These are phyloP conservation scores for Sugiyamaella neomexicana DNA, from an alignment of 1,139 yeast species.

Conservation along the genomic window DNA sequence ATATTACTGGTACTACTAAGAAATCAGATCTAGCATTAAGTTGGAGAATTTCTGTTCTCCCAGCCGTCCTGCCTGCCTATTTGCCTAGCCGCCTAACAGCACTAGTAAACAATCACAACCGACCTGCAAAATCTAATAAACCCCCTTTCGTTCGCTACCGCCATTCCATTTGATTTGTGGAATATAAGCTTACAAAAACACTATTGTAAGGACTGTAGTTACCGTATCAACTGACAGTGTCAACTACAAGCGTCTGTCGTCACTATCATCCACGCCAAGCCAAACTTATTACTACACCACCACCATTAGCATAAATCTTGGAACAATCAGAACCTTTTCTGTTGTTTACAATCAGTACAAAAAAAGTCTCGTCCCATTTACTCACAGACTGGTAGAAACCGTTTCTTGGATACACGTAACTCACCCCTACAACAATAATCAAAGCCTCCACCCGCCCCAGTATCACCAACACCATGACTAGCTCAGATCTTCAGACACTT, in stretches of 20 bases:
- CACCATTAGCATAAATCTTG: not conserved
- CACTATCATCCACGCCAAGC: too few relatives aligned
- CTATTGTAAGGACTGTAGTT: not conserved
- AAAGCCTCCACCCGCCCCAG: too few relatives aligned
- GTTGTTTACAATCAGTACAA: too few relatives aligned
- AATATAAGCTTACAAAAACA: too few relatives aligned
- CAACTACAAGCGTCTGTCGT: too few relatives aligned
- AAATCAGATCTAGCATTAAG: not conserved
- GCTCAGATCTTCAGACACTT: slow-evolving; percentile 30
- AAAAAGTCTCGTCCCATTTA: not conserved
- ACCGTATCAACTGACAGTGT: too few relatives aligned
- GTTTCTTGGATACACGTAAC: not conserved
- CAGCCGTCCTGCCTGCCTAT: not conserved
- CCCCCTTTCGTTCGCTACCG: not conserved
- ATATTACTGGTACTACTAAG: not conserved
- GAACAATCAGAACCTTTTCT: not conserved
- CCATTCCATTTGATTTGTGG: too few relatives aligned
- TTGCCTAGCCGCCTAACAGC: too few relatives aligned
- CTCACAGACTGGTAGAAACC: not conserved
- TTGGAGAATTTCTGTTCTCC: slow-evolving; percentile 6
- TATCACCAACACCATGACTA: slow-evolving; percentile 26
- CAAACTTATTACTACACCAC: too few relatives aligned
- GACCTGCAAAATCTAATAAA: slow-evolving; percentile 1
- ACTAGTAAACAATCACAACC: slow-evolving; percentile 2
- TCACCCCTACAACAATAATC: not conserved